A percentile compares a stretch with the other conserved stretches of the same genome.
These are phyloP conservation scores for Naganishia cerealis DNA, from an alignment of 1,284 basidiomycete genomes.

Conservation along the genomic window DNA sequence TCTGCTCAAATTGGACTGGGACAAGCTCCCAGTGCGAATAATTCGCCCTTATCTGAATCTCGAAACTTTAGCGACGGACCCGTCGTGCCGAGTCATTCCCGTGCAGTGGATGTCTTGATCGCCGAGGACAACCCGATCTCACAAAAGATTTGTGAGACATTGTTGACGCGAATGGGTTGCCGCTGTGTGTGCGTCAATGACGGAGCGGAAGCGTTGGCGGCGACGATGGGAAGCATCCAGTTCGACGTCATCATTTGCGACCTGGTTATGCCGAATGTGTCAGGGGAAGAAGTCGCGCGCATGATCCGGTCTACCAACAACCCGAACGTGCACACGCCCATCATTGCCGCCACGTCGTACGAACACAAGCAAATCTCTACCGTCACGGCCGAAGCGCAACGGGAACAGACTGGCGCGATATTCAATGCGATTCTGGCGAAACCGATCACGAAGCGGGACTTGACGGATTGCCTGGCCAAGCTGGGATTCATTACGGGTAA, in stretches of 20 bases:
- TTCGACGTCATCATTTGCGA: constrained; percentile 59
- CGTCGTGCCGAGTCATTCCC: constrained; percentile 54
- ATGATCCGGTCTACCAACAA: constrained; percentile 55
- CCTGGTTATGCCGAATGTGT: constrained; percentile 52
- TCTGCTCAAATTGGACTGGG: constrained; percentile 18
- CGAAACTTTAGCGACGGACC: constrained; percentile 25
- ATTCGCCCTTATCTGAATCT: constrained; percentile 14
- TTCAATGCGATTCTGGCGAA: constrained; percentile 84
- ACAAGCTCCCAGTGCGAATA: neutral
- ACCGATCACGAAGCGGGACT: constrained; percentile 80
- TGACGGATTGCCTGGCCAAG: constrained; percentile 72
- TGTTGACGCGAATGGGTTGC: constrained; percentile 87
- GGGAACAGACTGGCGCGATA: constrained; percentile 63
- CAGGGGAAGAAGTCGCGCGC: constrained; percentile 53
- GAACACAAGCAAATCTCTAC: constrained; percentile 68
- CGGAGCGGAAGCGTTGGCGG: constrained; percentile 92
- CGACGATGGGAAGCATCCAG: constrained; percentile 93
- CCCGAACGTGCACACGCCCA: constrained; percentile 53
- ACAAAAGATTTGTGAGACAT: constrained; percentile 89
- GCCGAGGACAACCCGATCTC: constrained; percentile 98
- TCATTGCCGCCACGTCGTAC: constrained; percentile 60
- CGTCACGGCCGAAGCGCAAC: constrained; percentile 76
- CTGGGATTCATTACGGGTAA: constrained; percentile 65
- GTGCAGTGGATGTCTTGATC: constrained; percentile 83
- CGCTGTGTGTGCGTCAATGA: constrained; percentile 90